Conservation (phyloP, 2,329 filamentous ascomycete species). For the Boeremia exigua region DNA sequence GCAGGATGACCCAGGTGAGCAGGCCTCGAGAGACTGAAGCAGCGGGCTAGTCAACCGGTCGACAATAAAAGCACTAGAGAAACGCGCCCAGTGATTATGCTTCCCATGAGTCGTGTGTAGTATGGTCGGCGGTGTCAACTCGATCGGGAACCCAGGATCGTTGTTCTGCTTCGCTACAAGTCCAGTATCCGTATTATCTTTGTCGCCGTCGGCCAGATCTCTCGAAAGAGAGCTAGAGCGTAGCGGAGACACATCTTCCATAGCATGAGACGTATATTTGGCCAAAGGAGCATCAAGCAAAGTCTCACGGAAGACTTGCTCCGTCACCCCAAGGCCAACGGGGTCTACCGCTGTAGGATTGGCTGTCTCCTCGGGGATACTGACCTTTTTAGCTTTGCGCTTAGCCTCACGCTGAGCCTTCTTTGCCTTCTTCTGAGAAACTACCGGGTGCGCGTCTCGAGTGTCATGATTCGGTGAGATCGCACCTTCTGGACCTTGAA, state of each 20-base stretch:
- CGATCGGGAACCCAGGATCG: not conserved
- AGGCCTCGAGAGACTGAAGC: slow-evolving; percentile 2
- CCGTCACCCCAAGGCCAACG: not conserved
- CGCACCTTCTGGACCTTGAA: not conserved
- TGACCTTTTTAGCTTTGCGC: slow-evolving; percentile 30
- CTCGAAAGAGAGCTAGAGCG: not conserved
- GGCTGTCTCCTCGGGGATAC: not conserved
- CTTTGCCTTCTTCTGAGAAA: slow-evolving; percentile 34
- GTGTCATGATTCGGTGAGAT: not conserved
- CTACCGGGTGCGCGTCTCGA: not conserved
- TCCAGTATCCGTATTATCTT: not conserved
- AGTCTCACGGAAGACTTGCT: not conserved
- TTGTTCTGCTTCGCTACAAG: not conserved
- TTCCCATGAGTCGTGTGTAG: slow-evolving; percentile 16
- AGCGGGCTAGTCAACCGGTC: slow-evolving; percentile 25
- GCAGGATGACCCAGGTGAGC: slow-evolving; percentile 20
- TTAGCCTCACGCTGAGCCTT: slow-evolving; percentile 26
- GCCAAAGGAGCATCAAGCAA: not conserved
- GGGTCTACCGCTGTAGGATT: not conserved
- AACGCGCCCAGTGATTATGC: slow-evolving; percentile 30
- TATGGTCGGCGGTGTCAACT: not conserved
- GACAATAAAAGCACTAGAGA: slow-evolving; percentile 15
- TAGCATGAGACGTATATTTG: not conserved
- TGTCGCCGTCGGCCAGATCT: not conserved
- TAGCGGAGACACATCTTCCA: not conserved